Evolutionary conservation across 2,329 filamentous ascomycete genomes (phyloP).

Genomic region (Geosmithia flava): DNA sequence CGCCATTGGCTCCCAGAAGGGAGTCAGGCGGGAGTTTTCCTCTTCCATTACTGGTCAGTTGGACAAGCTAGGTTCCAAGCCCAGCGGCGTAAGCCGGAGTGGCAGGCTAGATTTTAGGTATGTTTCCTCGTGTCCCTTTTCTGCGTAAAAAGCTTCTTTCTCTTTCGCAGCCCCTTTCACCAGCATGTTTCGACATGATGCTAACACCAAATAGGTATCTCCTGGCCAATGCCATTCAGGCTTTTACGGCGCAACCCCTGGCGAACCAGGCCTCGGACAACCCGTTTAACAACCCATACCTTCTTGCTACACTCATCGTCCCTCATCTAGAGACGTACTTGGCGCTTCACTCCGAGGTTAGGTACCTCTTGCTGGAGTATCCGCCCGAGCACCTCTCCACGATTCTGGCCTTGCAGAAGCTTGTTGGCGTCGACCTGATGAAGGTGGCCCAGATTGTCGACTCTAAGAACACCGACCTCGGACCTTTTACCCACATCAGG

Average conservation of each 20-base stretch:
- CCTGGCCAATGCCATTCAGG: slow-evolving; percentile 47
- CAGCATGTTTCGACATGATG: not conserved
- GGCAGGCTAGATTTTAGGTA: slow-evolving; percentile 48
- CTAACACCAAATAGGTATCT: slow-evolving; percentile 33
- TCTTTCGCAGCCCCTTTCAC: not conserved
- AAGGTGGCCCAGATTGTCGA: slow-evolving; percentile 47
- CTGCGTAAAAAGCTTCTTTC: not conserved
- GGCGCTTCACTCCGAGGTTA: slow-evolving; percentile 35
- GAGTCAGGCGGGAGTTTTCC: slow-evolving; percentile 37
- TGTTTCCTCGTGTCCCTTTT: slow-evolving; percentile 5
- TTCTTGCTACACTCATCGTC: slow-evolving; percentile 45
- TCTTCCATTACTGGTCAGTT: slow-evolving; percentile 35
- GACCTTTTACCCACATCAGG: slow-evolving; percentile 25
- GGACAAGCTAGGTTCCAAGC: slow-evolving; percentile 40
- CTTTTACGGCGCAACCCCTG: slow-evolving; percentile 37
- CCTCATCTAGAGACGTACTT: slow-evolving; percentile 50
- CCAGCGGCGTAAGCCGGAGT: slow-evolving; percentile 35
- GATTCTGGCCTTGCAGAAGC: slow-evolving; percentile 42
- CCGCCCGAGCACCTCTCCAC: slow-evolving; percentile 42
- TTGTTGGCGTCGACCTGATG: slow-evolving; percentile 42
- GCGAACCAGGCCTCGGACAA: slow-evolving; percentile 37
- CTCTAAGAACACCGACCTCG: slow-evolving; percentile 21
- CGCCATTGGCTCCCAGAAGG: slow-evolving; percentile 44
- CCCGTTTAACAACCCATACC: slow-evolving; percentile 38
- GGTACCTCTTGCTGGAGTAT: slow-evolving; percentile 48